Base-by-base conservation (phyloP, 352 stramenopile genomes). In the Phytopythium delawarense region DNA sequence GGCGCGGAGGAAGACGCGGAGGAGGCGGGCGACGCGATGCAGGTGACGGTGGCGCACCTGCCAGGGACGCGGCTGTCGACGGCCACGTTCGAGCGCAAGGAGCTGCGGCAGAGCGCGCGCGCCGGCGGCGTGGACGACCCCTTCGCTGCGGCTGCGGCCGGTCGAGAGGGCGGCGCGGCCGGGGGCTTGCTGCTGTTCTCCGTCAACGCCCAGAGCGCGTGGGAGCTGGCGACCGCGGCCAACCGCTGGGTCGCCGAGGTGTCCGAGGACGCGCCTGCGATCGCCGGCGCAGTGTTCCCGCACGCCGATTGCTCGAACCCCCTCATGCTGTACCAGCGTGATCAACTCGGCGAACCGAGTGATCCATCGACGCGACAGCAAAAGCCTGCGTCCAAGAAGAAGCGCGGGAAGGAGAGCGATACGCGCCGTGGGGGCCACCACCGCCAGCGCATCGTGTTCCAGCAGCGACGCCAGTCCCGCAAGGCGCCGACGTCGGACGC, bases 171-270 rank as follows among this genome's bases (percentile, higher is more conserved):
- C 8, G 71, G 59, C 1, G 40, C 45, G 2, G 71, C 78, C n/a
- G 87, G 74, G 25, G 42, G 2, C 42, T 76, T 88, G 40, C 37
- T 89, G 42, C n/a, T 88, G 18, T 86, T 83, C 55, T 77, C 78
- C 50, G 75, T 75, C 23, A 88, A 88, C 59, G 59, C 67, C 16
- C 75, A 76, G 56, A 79, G 79, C 21, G 71, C 78, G 9, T 63
- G 66, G 35, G 68, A 79, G n/a, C 61, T 91, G 11, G 45, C 79
- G 15, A 48, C 50, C 7, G 58, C 76, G 18, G 52, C 84, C 23
- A 54, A 62, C 4, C 40, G 72, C 37, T 83, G 76, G 76, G 67
- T 78, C 63, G 69, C 80, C 4, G 46, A 39, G 25, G 70, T 71
- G 16, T 25, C 12, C 3, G 21, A 16, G 9, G 35, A 13, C 16